Evolutionary conservation across 306 rosid genomes (phyloP).

Genomic region (Ochetophila trinervis): DNA sequence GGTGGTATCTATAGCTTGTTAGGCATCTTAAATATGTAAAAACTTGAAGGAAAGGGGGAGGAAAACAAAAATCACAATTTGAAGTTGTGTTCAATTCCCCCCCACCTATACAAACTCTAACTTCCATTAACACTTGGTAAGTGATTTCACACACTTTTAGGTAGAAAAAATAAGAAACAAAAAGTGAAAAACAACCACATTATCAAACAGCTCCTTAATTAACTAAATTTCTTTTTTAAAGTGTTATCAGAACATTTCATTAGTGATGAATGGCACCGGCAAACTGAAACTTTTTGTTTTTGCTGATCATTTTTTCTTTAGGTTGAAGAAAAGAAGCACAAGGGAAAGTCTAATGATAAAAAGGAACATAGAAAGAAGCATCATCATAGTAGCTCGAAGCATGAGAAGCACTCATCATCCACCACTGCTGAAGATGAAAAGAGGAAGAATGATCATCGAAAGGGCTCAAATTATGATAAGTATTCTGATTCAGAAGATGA

Average conservation of each 20-base stretch:
- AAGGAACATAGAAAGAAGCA: slow-evolving; percentile 60
- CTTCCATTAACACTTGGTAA: too few relatives aligned
- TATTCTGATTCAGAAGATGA: slow-evolving; percentile 23
- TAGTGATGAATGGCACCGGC: background rate
- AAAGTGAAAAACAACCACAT: too few relatives aligned
- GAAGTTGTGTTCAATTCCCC: too few relatives aligned
- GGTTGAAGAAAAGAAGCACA: slow-evolving; percentile 49
- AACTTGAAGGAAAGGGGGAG: too few relatives aligned
- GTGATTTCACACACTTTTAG: too few relatives aligned
- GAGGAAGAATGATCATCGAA: slow-evolving; percentile 26
- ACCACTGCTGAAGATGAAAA: slow-evolving; percentile 34
- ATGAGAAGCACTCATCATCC: slow-evolving; percentile 34
- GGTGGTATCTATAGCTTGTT: too few relatives aligned
- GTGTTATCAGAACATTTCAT: background rate
- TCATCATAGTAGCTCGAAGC: slow-evolving; percentile 52
- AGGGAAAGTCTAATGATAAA: slow-evolving; percentile 43
- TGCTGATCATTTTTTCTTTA: slow-evolving; percentile 18
- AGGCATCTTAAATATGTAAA: too few relatives aligned
- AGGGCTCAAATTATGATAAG: slow-evolving; percentile 11
- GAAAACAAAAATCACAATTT: too few relatives aligned
- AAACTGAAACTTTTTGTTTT: background rate
- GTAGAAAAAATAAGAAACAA: too few relatives aligned
- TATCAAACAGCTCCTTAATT: too few relatives aligned
- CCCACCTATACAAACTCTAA: too few relatives aligned
- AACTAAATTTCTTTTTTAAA: too few relatives aligned